Conservation (phyloP, 2,329 filamentous ascomycete genomes). For the Orbilia quercus region DNA sequence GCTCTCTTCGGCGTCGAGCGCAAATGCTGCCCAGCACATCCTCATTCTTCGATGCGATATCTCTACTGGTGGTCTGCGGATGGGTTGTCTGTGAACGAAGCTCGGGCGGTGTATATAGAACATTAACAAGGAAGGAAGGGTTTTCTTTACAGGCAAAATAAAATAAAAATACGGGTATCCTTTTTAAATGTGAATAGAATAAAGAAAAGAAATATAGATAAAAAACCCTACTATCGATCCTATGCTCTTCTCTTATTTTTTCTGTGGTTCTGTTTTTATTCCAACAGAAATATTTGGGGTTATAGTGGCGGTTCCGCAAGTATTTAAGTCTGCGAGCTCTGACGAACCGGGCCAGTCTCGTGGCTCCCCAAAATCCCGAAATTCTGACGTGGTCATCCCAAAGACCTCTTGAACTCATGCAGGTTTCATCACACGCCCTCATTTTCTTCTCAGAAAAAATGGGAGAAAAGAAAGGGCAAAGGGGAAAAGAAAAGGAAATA, state of each 20-base stretch:
- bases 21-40: conserved; percentile 57
- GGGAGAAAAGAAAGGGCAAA: neutral
- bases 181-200: neutral
- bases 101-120: conserved; percentile 48
- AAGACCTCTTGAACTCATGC: conserved; percentile 36
- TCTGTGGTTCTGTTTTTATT: too few species aligned
- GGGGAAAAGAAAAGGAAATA: conserved; percentile 28
- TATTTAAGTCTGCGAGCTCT: conserved; percentile 34
- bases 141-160: neutral
- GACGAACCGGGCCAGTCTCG: conserved; percentile 31
- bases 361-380: conserved; percentile 47
- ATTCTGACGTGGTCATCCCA: conserved; percentile 57
- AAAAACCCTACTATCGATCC: neutral
- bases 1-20: conserved; percentile 55
- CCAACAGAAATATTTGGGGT: conserved; percentile 6
- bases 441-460: conserved; percentile 1
- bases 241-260: neutral
- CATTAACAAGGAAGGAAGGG: conserved; percentile 33
- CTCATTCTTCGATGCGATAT: conserved; percentile 54
- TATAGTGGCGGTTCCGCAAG: conserved; percentile 16
- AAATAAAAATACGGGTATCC: neutral
- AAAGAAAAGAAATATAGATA: neutral
- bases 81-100: conserved; percentile 38
- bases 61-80: conserved; percentile 52
- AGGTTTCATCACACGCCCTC: conserved; percentile 51